These are phyloP conservation scores for Melampsora larici-populina DNA, from an alignment of 1,284 basidiomycete species.

Conservation along the genomic window DNA sequence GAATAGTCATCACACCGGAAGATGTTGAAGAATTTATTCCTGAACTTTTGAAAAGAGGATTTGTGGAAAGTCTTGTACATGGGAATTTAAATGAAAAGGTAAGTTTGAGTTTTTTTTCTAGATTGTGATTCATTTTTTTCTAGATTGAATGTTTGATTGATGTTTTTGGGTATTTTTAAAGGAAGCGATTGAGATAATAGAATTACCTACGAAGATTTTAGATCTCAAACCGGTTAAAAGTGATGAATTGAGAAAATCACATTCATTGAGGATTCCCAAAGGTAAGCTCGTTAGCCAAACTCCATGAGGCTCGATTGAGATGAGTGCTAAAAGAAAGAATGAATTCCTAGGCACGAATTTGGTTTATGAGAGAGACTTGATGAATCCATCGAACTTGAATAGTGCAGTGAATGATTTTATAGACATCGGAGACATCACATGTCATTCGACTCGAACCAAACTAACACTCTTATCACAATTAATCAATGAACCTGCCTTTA, in stretches of 20 bases:
- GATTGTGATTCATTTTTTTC: slow-evolving; percentile 4
- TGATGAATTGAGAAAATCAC: slow-evolving; percentile 61
- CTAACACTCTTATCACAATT: slow-evolving; percentile 64
- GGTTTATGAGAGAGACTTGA: slow-evolving; percentile 68
- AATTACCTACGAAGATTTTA: slow-evolving; percentile 69
- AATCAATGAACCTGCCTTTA: slow-evolving; percentile 84
- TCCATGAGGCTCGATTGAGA: too few species aligned
- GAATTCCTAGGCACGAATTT: slow-evolving; percentile 59
- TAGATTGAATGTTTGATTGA: slow-evolving; percentile 10
- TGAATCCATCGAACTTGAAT: slow-evolving; percentile 83
- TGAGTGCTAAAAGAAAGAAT: not conserved
- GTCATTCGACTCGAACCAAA: slow-evolving; percentile 58
- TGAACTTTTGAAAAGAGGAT: slow-evolving; percentile 66
- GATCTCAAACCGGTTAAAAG: slow-evolving; percentile 61
- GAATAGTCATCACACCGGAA: slow-evolving; percentile 64
- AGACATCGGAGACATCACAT: slow-evolving; percentile 54
- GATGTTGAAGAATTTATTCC: slow-evolving; percentile 70
- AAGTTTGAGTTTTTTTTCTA: not conserved
- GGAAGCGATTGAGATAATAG: slow-evolving; percentile 72
- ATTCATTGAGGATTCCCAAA: slow-evolving; percentile 67
- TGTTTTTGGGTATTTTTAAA: slow-evolving; percentile 51
- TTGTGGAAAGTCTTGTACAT: slow-evolving; percentile 72
- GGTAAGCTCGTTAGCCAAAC: slow-evolving; percentile 61
- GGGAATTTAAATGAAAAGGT: slow-evolving; percentile 81
- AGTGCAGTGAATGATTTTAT: slow-evolving; percentile 59